phyloP scores from a whole-genome alignment of 352 stramenopile species.

The Peronospora destructor region DNA sequence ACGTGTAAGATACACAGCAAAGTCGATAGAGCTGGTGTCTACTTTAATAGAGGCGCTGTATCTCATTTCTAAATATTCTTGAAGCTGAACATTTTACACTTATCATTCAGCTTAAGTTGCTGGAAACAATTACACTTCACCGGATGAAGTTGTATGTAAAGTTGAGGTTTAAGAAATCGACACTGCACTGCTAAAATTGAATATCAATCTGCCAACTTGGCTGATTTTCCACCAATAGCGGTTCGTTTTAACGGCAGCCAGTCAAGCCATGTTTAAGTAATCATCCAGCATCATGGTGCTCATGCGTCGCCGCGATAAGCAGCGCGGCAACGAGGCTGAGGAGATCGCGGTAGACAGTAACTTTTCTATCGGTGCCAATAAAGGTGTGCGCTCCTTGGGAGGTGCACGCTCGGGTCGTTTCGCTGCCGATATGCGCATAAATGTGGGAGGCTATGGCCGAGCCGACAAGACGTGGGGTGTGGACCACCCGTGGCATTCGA shows the following conservation, averaged over 20 bases:
- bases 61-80: no score
- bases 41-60: no score
- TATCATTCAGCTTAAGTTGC: no score
- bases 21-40: no score
- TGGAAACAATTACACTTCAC: no score
- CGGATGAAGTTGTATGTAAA: no score
- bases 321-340: constrained; percentile 49
- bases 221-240: constrained; percentile 8
- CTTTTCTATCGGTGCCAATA: constrained; percentile 56
- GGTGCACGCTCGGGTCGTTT: constrained; percentile 55
- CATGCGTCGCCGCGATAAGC: constrained; percentile 65
- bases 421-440: constrained; percentile 72
- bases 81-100: no score
- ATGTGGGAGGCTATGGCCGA: constrained; percentile 63
- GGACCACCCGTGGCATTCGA: constrained; percentile 74
- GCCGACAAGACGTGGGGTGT: constrained; percentile 74
- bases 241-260: constrained; percentile 4
- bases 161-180: no score
- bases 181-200: no score
- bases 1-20: no score
- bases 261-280: constrained; percentile 1
- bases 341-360: constrained; percentile 59
- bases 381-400: constrained; percentile 51
- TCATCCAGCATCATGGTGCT: constrained; percentile 46
- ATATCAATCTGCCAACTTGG: not conserved